phyloP scores from a whole-genome alignment of 2,329 filamentous ascomycete species.

The Alternaria postmessia region DNA sequence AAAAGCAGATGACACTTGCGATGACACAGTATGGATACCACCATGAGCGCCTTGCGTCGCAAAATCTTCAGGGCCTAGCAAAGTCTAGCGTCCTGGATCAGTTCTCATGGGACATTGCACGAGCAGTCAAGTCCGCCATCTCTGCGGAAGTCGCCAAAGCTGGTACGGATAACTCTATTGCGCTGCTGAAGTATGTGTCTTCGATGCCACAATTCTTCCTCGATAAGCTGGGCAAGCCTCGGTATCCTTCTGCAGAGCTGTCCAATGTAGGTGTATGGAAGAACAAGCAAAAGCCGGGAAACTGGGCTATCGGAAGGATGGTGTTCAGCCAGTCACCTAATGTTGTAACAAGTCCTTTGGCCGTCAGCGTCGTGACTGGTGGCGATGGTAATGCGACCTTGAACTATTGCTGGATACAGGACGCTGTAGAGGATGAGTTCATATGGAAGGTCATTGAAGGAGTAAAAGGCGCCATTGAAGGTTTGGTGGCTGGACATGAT shows the following conservation, averaged over 20 bases:
- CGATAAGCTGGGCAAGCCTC: slow-evolving; percentile 50
- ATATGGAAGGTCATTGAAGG: slow-evolving; percentile 30
- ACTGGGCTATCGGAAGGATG: slow-evolving; percentile 50
- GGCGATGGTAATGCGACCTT: slow-evolving; percentile 55
- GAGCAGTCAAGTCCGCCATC: slow-evolving; percentile 24
- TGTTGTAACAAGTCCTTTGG: slow-evolving; percentile 50
- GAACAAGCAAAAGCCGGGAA: not conserved
- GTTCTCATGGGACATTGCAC: slow-evolving; percentile 34
- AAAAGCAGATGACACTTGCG: slow-evolving; percentile 44
- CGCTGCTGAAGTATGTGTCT: slow-evolving; percentile 53
- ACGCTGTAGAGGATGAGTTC: slow-evolving; percentile 41
- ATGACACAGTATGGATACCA: slow-evolving; percentile 21
- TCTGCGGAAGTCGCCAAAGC: slow-evolving; percentile 26
- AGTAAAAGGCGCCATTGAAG: slow-evolving; percentile 11
- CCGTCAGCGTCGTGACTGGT: slow-evolving; percentile 54
- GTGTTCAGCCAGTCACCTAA: slow-evolving; percentile 57
- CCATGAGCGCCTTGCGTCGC: slow-evolving; percentile 14
- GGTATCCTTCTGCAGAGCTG: slow-evolving; percentile 54
- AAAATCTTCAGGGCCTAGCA: not conserved
- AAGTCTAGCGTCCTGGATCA: not conserved
- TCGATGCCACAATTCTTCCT: slow-evolving; percentile 51
- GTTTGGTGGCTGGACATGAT: not conserved
- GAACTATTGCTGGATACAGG: slow-evolving; percentile 54
- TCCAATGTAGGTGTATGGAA: slow-evolving; percentile 57
- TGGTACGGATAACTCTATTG: slow-evolving; percentile 44